Conservation (phyloP, 1,284 basidiomycete species). For the Boletellus deceptivus region DNA sequence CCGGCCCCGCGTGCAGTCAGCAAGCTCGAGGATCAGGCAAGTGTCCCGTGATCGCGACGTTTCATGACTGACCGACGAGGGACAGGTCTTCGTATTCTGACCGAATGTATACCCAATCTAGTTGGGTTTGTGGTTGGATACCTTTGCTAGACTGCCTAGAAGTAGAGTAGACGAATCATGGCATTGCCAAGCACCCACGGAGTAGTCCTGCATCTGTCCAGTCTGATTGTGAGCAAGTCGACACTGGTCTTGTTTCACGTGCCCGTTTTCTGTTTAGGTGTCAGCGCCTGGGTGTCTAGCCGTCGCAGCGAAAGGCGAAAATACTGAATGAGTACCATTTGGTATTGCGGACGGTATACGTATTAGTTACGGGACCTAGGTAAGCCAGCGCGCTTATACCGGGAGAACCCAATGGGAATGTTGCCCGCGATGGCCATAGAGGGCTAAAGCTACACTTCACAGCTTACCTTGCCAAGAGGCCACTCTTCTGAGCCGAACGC, state of each 20-base stretch:
- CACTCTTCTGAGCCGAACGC: constrained; percentile 43
- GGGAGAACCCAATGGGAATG: constrained; percentile 54
- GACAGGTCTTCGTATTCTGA: constrained; percentile 67
- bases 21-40: constrained; percentile 89
- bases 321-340: too few relatives aligned
- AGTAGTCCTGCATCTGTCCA: not conserved
- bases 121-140: constrained; percentile 6
- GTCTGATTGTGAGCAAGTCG: not conserved
- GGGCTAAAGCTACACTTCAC: constrained; percentile 46
- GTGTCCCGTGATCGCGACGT: constrained; percentile 12
- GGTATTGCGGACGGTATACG: too few relatives aligned
- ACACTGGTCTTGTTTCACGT: constrained; percentile 43
- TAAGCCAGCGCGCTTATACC: too few relatives aligned
- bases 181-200: not conserved
- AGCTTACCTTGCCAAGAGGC: constrained; percentile 43
- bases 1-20: constrained; percentile 86
- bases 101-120: not conserved
- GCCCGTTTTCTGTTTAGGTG: constrained; percentile 47
- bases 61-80: constrained; percentile 2
- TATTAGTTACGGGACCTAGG: too few relatives aligned
- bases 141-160: not conserved
- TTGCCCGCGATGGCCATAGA: constrained; percentile 51
- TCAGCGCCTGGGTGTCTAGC: too few relatives aligned
- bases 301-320: too few relatives aligned
- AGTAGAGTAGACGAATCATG: constrained; percentile 8